These are phyloP conservation scores for Striga asiatica DNA, from an alignment of 257 asterid genomes.

Conservation along the genomic window DNA sequence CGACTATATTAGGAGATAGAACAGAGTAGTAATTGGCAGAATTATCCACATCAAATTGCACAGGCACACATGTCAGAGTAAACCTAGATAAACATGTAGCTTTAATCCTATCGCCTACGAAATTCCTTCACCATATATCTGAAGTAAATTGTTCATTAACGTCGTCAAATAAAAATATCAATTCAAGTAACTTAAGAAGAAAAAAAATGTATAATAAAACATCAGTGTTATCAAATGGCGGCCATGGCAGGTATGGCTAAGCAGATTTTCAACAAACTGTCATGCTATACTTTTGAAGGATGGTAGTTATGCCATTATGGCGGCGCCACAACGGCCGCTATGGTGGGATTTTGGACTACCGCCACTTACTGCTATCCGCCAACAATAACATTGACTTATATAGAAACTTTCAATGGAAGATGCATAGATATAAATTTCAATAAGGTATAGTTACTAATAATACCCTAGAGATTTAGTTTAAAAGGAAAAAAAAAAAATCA, in stretches of 20 bases:
- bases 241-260: too few species aligned
- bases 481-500: too few species aligned
- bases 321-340: too few species aligned
- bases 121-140: background rate
- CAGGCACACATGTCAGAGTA: background rate
- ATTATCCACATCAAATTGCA: constrained; percentile 4
- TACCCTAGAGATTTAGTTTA: background rate
- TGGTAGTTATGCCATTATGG: too few species aligned
- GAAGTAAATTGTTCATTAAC: background rate
- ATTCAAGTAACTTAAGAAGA: background rate
- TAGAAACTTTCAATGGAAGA: constrained; percentile 9
- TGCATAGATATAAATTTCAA: constrained; percentile 6
- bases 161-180: background rate
- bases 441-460: background rate
- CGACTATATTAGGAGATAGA: too few species aligned
- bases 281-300: too few species aligned
- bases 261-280: too few species aligned
- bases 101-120: background rate
- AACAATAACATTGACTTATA: too few species aligned
- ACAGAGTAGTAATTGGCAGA: background rate
- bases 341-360: too few species aligned
- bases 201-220: background rate
- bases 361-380: too few species aligned
- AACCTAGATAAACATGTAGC: background rate
- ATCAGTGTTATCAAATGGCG: too few species aligned